Percentiles rank a stretch among this genome's conserved stretches.
These are phyloP conservation scores for Trypanosoma platydactyli DNA, from an alignment of 208 protist species.

Conservation along the genomic window DNA sequence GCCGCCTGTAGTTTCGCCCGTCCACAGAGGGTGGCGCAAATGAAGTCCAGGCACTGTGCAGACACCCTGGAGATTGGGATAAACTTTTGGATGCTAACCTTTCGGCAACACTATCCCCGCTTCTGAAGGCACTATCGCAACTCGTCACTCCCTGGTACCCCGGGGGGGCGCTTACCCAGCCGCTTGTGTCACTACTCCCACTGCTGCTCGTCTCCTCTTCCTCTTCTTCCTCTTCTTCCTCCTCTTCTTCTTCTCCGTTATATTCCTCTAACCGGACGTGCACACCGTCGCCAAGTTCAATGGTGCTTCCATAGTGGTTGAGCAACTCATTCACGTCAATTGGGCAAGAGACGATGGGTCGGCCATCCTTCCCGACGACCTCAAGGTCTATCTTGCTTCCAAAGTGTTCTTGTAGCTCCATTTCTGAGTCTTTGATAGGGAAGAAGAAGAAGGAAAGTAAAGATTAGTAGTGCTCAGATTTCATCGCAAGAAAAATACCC, in stretches of 20 bases:
- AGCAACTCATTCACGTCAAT: conserved; percentile 79
- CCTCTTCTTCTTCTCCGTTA: conserved; percentile 35
- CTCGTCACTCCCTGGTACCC: conserved; percentile 10
- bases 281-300: conserved; percentile 64
- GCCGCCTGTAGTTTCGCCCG: conserved; percentile 50
- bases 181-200: neutral
- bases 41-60: conserved; percentile 72
- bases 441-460: conserved; percentile 1
- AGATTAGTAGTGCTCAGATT: conserved; percentile 1
- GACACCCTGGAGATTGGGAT: conserved; percentile 15
- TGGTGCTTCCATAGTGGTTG: conserved; percentile 36
- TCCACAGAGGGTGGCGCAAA: conserved; percentile 38
- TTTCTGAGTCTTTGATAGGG: neutral
- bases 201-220: conserved; percentile 3
- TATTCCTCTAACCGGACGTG: conserved; percentile 74
- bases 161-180: neutral
- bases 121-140: conserved; percentile 5
- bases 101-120: neutral
- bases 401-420: conserved; percentile 2
- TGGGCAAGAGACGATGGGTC: conserved; percentile 44
- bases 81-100: too few relatives aligned
- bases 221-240: conserved; percentile 31
- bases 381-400: conserved; percentile 59
- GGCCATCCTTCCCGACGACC: conserved; percentile 59
- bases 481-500: neutral